Evolutionary conservation across 495 filamentous ascomycete genomes (phyloP), one percentile per base, ranked within the genome.

Genomic region (Aspergillus mulundensis): DNA sequence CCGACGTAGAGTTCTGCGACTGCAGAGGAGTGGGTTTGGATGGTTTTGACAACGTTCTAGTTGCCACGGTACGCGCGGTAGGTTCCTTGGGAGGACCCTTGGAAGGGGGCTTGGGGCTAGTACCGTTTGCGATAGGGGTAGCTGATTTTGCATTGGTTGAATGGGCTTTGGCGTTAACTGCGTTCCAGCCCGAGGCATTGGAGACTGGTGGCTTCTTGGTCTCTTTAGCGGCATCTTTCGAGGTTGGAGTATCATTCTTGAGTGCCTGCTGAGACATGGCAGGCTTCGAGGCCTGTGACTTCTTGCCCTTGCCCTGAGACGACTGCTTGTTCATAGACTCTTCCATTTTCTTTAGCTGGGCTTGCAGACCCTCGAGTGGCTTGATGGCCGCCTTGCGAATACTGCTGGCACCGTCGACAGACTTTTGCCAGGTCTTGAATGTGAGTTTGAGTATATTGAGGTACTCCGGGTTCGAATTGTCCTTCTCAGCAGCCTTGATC

Each of bases 291-390:
- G 23, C 16, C 42, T 50, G 21, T 0, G 36, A 1, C 20, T 44
- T 42, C 21, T 57, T 57, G 18, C 16, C 38, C 38, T 36, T 50
- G 21, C 10, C 25, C 20, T 43, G n/a, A 12, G 46, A 41, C 18
- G 21, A 14, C 34, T 8, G 14, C 18, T 48, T 55, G 6, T 3
- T 25, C 51, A 51, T 46, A 3, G 50, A 23, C 10, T 50, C 51
- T 40, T 62, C 59, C 7, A 53, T 36, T 18, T 60, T 55, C n/a
- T 58, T 46, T 8, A 62, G 15, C 18, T 56, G 36, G 28, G 55
- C 56, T n/a, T 50, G 43, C 23, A 20, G 36, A 1, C 36, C 4
- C 7, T 50, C 28, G 14, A 65, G 40, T 25, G 23, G 10, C 0
- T 5, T 10, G 28, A 16, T 1, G 23, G 15, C 16, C 4, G 44